These are phyloP conservation scores for Pythium sp. DNA, from an alignment of 352 stramenopile genomes.

Conservation along the genomic window DNA sequence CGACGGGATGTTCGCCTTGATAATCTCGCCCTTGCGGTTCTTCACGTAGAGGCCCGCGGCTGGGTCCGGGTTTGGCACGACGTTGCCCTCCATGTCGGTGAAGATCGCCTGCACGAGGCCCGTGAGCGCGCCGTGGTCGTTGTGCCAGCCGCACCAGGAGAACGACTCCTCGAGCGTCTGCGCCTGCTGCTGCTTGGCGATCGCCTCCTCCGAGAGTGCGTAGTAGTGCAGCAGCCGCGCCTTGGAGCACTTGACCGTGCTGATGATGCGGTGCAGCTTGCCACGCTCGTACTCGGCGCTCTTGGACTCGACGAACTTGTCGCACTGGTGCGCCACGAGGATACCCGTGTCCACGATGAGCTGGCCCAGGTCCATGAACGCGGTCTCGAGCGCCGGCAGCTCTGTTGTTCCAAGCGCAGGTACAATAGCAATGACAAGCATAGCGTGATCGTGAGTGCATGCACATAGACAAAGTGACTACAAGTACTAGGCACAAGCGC, in stretches of 20 bases:
- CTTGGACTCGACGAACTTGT: constrained; percentile 84
- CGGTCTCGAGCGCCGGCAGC: constrained; percentile 77
- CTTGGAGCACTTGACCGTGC: constrained; percentile 88
- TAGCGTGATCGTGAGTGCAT: constrained; percentile 7
- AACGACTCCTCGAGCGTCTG: constrained; percentile 72
- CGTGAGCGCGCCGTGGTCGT: constrained; percentile 95
- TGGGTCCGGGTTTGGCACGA: constrained; percentile 73
- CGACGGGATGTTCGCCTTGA: constrained; percentile 86
- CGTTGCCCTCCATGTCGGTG: constrained; percentile 67
- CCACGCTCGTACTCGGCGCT: constrained; percentile 70
- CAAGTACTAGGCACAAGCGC: constrained; percentile 12
- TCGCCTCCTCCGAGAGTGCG: constrained; percentile 66
- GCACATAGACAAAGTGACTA: background rate
- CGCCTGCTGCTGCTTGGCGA: constrained; percentile 42
- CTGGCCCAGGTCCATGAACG: constrained; percentile 90
- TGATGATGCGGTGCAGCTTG: constrained; percentile 89
- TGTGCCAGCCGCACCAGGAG: constrained; percentile 98
- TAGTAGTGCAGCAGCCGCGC: constrained; percentile 96
- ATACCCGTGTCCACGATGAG: constrained; percentile 92
- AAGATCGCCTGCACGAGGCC: constrained; percentile 92
- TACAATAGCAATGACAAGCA: background rate
- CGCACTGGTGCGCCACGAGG: constrained; percentile 91
- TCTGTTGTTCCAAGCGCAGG: constrained; percentile 20
- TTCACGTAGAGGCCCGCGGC: constrained; percentile 92
- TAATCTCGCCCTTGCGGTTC: constrained; percentile 84